Evolutionary conservation across 768 basidiomycete species (phyloP), one percentile per base, ranked within the genome.

Genomic region (Xerocomellus intermedius): DNA sequence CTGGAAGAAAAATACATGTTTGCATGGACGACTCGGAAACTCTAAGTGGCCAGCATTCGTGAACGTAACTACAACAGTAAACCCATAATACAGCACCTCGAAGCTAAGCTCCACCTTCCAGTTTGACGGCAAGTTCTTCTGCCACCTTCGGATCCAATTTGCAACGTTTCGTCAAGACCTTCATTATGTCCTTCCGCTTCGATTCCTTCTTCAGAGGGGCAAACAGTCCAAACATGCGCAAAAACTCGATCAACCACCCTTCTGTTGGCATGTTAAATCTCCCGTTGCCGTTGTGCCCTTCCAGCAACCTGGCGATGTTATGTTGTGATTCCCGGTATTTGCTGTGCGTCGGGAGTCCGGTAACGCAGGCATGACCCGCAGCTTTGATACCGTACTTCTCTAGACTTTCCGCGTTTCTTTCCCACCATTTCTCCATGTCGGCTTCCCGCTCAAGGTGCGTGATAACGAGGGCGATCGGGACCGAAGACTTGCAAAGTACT

Each of bases 381-480:
- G 64, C 62, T 7, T 56, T 52, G 59, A 74, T 68, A 14, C 66
- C 62, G 16, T 68, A 63, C 26, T 54, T 63, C 1, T 59, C 55
- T 12, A 74, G 61, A 37, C 58, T 61, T 0, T 42, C 47, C 36
- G 39, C 7, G 22, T 75, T 73, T 44, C 67, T 55, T 12, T 32
- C 47, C 73, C 74, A 74, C 73, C 74, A 74, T 6, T 46, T 28
- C 30, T 74, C 73, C 73, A 75, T 74, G 13, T 46, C 14, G 5
- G 41, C 8, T 41, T 74, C 73, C 32, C 69, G 60, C 52, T 77
- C 77, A 5, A 79, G 69, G 24, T 78, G 73, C 3, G 76, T 79
- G 41, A 80, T 57, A 26, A 71, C 60, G 19, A 73, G 41, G 6
- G 60, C 64, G 55, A 70, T 63, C 35, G 69, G 69, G 13, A 69